Base-by-base conservation (phyloP, 139 green algal species). In the Trebouxia sp. region DNA sequence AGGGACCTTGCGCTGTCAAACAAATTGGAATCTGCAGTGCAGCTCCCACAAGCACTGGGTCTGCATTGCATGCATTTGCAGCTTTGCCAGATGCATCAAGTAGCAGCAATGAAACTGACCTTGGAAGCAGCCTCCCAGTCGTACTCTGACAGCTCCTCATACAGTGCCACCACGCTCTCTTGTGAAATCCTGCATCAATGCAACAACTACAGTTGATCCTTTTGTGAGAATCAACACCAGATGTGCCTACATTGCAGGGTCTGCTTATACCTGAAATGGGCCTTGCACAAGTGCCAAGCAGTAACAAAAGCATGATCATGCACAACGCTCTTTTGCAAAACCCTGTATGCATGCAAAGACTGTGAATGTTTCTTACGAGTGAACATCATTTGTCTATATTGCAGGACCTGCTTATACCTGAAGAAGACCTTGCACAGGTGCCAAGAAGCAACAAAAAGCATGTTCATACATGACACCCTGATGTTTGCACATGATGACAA, bases 141-240 rank as follows among this genome's bases (percentile, higher is more conserved):
- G 12, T 56, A 77, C 10, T 55, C 11, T 24, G 15, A n/a, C 41
- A 77, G 69, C 69, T 77, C 69, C n/a, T 77, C 37, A 32, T 77
- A 77, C 41, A 77, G 69, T 24, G 41, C 39, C 26, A 77, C 69
- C 69, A 77, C 43, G 22, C 41, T 56, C 22, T 77, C 69, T 53
- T 77, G 69, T 2, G 69, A 77, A 3, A 56, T 53, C 69, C 69
- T 77, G 69, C 69, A 56, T 11, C 24, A 9, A 35, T 4, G 17
- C 35, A 28, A 1, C 26, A 6, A 22, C 20, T 58, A 17, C 26
- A 5, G 4, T 17, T 58, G 2, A 58, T 3, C n/a, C n/a, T n/a
- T n/a, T n/a, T n/a, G n/a, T n/a, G n/a, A 22, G 3, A 6, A 22
- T 58, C 50, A 58, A 22, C 50, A 28, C 20, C 50, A 58, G 50